Conservation (phyloP, 257 asterid species). For the Nicotiana paniculata region DNA sequence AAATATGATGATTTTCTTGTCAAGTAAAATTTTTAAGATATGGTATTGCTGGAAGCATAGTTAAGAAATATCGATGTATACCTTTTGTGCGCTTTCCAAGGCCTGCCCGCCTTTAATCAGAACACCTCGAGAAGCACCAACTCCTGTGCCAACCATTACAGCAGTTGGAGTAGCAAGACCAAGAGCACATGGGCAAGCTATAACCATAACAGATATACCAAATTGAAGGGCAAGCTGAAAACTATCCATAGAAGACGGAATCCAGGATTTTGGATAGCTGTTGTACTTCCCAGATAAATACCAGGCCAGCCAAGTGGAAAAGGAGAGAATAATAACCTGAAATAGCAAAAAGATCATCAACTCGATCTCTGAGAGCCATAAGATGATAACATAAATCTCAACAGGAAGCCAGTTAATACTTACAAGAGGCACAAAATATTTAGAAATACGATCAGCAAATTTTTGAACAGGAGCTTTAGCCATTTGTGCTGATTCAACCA, state of each 20-base stretch:
- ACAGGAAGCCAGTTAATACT: constrained; percentile 11
- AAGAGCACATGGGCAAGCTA: constrained; percentile 52
- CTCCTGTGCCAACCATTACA: constrained; percentile 45
- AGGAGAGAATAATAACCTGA: constrained; percentile 35
- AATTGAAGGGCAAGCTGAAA: constrained; percentile 39
- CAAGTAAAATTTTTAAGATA: background rate
- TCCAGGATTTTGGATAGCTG: constrained; percentile 32
- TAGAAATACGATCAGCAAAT: constrained; percentile 45
- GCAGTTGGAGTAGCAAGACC: constrained; percentile 53
- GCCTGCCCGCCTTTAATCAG: constrained; percentile 35
- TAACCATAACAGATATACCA: constrained; percentile 41
- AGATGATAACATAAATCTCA: background rate
- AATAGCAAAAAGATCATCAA: background rate
- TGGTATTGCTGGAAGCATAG: background rate
- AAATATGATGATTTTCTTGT: background rate
- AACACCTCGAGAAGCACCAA: constrained; percentile 37
- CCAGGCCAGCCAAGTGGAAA: constrained; percentile 40
- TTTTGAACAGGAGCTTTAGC: constrained; percentile 60
- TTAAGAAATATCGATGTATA: background rate
- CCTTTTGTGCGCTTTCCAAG: constrained; percentile 33
- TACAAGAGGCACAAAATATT: constrained; percentile 41
- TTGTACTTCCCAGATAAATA: constrained; percentile 22
- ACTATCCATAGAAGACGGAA: constrained; percentile 33
- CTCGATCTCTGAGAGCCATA: background rate
- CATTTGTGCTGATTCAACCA: constrained; percentile 58